These are phyloP conservation scores for Ceratobasidium sp. DNA, from an alignment of 1,284 basidiomycete genomes.

Conservation along the genomic window DNA sequence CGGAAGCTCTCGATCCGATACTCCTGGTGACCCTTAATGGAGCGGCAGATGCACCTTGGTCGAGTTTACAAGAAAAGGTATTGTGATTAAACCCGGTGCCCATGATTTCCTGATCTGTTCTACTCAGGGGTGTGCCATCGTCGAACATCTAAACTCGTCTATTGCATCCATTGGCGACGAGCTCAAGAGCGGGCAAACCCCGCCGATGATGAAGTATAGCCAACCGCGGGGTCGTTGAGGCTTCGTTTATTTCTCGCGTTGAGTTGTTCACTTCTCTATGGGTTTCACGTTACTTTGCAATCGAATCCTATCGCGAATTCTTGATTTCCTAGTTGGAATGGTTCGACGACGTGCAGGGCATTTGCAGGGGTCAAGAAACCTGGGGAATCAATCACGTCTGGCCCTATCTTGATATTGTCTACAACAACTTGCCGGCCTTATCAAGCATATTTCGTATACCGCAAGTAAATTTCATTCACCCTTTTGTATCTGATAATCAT, in stretches of 20 bases:
- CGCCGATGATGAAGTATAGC: constrained; percentile 39
- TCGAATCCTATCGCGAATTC: constrained; percentile 2
- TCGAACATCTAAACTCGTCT: constrained; percentile 39
- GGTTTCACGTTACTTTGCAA: constrained; percentile 10
- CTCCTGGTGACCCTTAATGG: constrained; percentile 43
- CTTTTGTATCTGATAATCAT: not conserved
- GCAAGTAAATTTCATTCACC: not conserved
- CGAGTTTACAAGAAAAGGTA: constrained; percentile 41
- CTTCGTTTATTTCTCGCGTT: not conserved
- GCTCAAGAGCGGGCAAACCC: constrained; percentile 40
- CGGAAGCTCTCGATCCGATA: constrained; percentile 37
- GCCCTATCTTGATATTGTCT: not conserved
- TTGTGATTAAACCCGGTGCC: constrained; percentile 1
- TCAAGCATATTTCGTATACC: not conserved
- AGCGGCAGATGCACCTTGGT: constrained; percentile 38
- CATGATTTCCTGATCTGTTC: not conserved
- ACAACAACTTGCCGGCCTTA: not conserved
- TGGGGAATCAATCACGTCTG: not conserved
- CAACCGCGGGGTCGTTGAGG: constrained; percentile 29
- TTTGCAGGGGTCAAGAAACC: not conserved
- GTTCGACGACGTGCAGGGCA: not conserved
- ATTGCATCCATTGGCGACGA: constrained; percentile 41
- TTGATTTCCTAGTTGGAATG: constrained; percentile 14
- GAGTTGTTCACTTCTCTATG: not conserved
- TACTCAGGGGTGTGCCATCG: constrained; percentile 29